These are phyloP conservation scores for Peronospora destructor DNA, from an alignment of 352 stramenopile species.

Conservation along the genomic window DNA sequence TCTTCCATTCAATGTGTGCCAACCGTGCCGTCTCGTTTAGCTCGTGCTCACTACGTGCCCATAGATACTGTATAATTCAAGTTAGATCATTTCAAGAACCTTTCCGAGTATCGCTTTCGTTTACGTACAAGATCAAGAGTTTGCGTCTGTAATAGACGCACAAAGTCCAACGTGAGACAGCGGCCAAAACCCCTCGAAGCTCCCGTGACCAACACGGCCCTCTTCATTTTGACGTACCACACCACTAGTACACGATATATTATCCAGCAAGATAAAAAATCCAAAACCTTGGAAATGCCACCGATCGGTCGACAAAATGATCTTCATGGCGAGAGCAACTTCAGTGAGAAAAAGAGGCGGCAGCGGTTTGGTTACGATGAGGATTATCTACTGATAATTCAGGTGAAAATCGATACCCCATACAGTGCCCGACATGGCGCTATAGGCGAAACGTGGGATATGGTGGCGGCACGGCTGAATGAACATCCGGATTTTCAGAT, in stretches of 20 bases:
- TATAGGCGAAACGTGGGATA: constrained; percentile 18
- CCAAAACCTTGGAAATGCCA: not conserved
- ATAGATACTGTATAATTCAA: constrained; percentile 36
- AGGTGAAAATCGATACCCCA: constrained; percentile 16
- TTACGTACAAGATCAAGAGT: constrained; percentile 49
- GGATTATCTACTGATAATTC: constrained; percentile 14
- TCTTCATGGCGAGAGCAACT: constrained; percentile 2
- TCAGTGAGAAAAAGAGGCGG: constrained; percentile 7
- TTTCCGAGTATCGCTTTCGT: not conserved
- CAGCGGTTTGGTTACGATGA: constrained; percentile 19
- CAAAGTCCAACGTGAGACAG: constrained; percentile 68
- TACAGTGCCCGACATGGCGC: constrained; percentile 19
- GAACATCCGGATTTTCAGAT: constrained; percentile 21
- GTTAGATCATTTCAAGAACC: not conserved
- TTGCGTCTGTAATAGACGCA: constrained; percentile 23
- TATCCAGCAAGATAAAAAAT: no score
- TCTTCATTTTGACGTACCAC: constrained; percentile 4
- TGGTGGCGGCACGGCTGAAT: constrained; percentile 16
- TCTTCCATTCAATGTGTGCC: constrained; percentile 28
- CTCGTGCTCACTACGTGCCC: constrained; percentile 41
- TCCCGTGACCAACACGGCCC: constrained; percentile 69
- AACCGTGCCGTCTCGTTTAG: constrained; percentile 52
- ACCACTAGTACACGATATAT: not conserved
- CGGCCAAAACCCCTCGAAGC: constrained; percentile 82
- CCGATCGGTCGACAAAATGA: constrained; percentile 6